Conservation (phyloP, 2,329 filamentous ascomycete genomes). For the Trichophyton schoenleinii region DNA sequence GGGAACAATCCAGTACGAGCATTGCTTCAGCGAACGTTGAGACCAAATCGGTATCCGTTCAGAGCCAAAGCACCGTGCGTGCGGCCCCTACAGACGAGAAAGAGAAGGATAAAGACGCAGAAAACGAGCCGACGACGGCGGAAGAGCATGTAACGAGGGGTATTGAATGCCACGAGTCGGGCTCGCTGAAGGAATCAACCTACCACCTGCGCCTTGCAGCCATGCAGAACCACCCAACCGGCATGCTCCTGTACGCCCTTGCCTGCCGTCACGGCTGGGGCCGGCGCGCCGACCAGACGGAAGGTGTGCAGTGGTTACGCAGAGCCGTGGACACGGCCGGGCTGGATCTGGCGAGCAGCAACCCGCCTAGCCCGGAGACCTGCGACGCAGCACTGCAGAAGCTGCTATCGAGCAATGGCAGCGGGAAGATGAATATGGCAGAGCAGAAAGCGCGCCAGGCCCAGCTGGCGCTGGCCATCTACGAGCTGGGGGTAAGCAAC, state of each 20-base stretch:
- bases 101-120: background rate
- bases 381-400: slow-evolving; percentile 34
- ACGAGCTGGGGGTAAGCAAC: slow-evolving; percentile 90
- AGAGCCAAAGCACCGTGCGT: slow-evolving; percentile 52
- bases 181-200: slow-evolving; percentile 81
- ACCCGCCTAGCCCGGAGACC: slow-evolving; percentile 27
- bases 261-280: slow-evolving; percentile 96
- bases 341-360: slow-evolving; percentile 71
- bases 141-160: slow-evolving; percentile 87
- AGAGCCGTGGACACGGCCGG: slow-evolving; percentile 79
- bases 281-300: slow-evolving; percentile 80
- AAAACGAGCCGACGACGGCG: slow-evolving; percentile 28
- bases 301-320: slow-evolving; percentile 83
- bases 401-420: slow-evolving; percentile 1
- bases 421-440: slow-evolving; percentile 45
- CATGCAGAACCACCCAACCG: slow-evolving; percentile 71
- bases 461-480: slow-evolving; percentile 89
- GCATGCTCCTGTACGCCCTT: slow-evolving; percentile 89
- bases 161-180: slow-evolving; percentile 78
- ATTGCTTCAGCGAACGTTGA: slow-evolving; percentile 29
- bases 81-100: slow-evolving; percentile 24
- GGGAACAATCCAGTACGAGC: slow-evolving; percentile 17
- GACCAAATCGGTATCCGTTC: slow-evolving; percentile 39
- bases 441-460: slow-evolving; percentile 76
- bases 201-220: slow-evolving; percentile 90